A percentile compares a stretch with the other conserved stretches of the same genome.
Conservation (phyloP, 805 yeast species). For the Candida koratica region DNA sequence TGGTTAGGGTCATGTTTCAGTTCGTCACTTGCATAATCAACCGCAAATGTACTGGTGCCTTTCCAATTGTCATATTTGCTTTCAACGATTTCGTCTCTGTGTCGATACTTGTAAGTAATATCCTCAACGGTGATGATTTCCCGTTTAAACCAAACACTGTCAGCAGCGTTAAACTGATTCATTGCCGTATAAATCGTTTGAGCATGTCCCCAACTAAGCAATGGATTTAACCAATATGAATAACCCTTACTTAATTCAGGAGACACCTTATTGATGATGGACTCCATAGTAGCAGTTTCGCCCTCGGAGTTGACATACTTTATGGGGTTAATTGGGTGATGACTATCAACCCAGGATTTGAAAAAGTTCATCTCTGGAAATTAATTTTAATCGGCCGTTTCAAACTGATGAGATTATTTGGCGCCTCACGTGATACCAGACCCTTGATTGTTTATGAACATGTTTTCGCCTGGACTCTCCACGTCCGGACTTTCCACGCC, state of each 20-base stretch:
- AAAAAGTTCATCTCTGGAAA: conserved; percentile 15
- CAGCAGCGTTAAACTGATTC: conserved; percentile 38
- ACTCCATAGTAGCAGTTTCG: conserved; percentile 15
- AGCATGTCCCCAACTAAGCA: conserved; percentile 44
- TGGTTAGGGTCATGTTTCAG: conserved; percentile 18
- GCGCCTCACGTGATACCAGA: too few species aligned
- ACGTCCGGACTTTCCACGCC: too few species aligned
- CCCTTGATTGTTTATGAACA: too few species aligned
- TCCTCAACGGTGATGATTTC: conserved; percentile 32
- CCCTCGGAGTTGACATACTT: conserved; percentile 14
- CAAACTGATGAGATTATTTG: too few species aligned
- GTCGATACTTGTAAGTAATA: conserved; percentile 17
- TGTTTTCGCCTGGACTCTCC: too few species aligned
- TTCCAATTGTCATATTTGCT: conserved; percentile 39
- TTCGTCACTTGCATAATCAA: conserved; percentile 40
- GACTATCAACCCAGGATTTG: conserved; percentile 24
- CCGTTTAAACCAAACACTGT: conserved; percentile 45
- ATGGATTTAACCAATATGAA: conserved; percentile 43
- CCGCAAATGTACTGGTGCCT: conserved; percentile 45
- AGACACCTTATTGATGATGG: conserved; percentile 35
- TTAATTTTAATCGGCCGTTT: too few species aligned
- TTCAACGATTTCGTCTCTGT: conserved; percentile 8
- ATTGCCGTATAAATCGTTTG: conserved; percentile 49
- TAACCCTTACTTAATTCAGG: conserved; percentile 40
- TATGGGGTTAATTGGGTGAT: conserved; percentile 23